Base-by-base conservation (phyloP, 208 protist species). In the Naegleria gruberi region DNA sequence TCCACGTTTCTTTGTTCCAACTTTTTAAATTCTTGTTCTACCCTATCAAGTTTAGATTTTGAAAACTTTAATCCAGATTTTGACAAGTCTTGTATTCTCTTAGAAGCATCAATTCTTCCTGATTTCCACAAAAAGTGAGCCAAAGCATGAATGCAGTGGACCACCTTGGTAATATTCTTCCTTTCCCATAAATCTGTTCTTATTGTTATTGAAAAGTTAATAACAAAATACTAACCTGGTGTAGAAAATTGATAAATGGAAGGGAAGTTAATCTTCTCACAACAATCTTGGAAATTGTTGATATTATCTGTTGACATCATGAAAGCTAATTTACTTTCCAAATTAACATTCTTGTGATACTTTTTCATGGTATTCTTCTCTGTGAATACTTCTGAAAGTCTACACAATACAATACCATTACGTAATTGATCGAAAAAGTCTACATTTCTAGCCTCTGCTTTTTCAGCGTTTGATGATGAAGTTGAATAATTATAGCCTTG, bases 271-370 rank as follows among this genome's bases (percentile, higher is more conserved):
- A 65, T 88, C 17, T 34, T 42, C 2, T 26, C 34, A 42, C 45
- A 65, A 26, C 45, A 12, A 15, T 88, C 45, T 34, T 45, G 43
- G 46, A 88, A 88, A n/a, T 51, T 65, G n/a, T 88, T 34, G 19
- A 88, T 43, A 41, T 88, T 88, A 42, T 88, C 84, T 4, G 84
- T 88, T 65, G 84, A 6, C 30, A 65, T 88, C 84, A 88, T 88
- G 12, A 88, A 43, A 26, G 41, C 84, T 19, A 88, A 43, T 23
- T 44, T 19, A 42, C 45, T 65, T 3, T 42, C n/a, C 30, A n/a
- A 4, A 42, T 15, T 42, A 17, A 40, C 34, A 42, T 77, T 77
- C n/a, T 82, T 82, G 30, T 82, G 74, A 42, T 26, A 40, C 23
- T 82, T 82, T 42, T 82, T 82, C 34, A 82, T 82, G 4, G 12